phyloP scores from a whole-genome alignment of 73 alveolate species.

The Urostyla sp. region DNA sequence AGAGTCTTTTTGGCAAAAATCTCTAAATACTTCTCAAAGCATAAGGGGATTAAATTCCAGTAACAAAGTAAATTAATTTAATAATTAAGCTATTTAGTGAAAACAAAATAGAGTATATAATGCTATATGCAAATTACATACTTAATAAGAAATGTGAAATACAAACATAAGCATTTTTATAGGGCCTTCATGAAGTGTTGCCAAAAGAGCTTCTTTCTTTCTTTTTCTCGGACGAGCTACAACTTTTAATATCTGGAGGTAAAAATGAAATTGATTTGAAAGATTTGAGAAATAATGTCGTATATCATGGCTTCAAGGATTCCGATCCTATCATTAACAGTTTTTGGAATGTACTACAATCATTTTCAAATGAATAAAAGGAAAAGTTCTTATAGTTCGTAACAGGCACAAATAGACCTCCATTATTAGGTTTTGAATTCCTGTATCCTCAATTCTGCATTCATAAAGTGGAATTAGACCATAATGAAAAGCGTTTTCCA shows the following conservation, averaged over 20 bases:
- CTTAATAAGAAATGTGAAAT: conserved; percentile 76
- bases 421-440: conserved; percentile 87
- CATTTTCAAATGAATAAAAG: conserved; percentile 83
- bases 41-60: conserved; percentile 84
- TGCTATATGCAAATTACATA: conserved; percentile 80
- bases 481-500: conserved; percentile 62
- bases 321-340: conserved; percentile 69
- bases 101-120: conserved; percentile 63
- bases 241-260: conserved; percentile 88
- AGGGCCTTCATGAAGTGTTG: conserved; percentile 84
- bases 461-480: conserved; percentile 35
- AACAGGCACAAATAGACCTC: conserved; percentile 90
- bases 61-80: conserved; percentile 77
- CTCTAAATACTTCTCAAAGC: conserved; percentile 76
- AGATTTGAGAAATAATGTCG: conserved; percentile 84
- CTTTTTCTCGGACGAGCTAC: conserved; percentile 87
- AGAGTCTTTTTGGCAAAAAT: conserved; percentile 54
- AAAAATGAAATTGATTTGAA: conserved; percentile 84
- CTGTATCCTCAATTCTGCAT: conserved; percentile 75
- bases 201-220: conserved; percentile 71
- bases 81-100: not conserved
- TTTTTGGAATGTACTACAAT: conserved; percentile 86
- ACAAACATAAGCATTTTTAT: conserved; percentile 82
- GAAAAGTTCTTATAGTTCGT: conserved; percentile 86
- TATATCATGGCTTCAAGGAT: conserved; percentile 77